Base-by-base conservation (phyloP, 768 basidiomycete species). In the Xerocomus potaroensis region DNA sequence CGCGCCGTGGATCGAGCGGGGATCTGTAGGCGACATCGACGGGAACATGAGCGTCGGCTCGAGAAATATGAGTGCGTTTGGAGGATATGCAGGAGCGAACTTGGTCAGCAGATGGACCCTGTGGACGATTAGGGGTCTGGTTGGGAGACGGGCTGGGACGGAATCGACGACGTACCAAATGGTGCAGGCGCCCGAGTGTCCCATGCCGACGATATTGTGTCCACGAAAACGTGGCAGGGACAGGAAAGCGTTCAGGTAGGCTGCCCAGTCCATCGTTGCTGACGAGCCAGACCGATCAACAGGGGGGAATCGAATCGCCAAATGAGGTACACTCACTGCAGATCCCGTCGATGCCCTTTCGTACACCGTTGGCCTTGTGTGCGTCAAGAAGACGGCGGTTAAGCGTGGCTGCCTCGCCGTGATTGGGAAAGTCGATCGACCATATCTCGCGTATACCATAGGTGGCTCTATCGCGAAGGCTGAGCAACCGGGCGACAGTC, bases 391-490 rank as follows among this genome's bases (percentile, higher is more conserved):
- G 35, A 37, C 23, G 29, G 15, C 66, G 64, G 38, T 69, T 69
- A n/a, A 65, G 37, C 6, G 45, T 42, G 12, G 68, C 68, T 9
- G 68, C 53, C 41, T 70, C 59, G 5, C 69, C 68, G 26, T 69
- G 68, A 41, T 69, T 69, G 1, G 66, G 69, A 44, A 67, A 56
- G 41, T 69, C 68, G 3, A 69, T 49, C 3, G 62, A 57, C 67
- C 67, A 68, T 45, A 69, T 58, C 36, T 68, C 67, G 3, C 58
- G 54, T 16, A 68, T 57, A 22, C 44, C 51, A 27, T 55, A 61
- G 3, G 51, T 44, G 4, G 53, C 48, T 7, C 15, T 36, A 16
- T 48, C 34, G 10, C 39, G 39, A 38, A 49, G 46, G 24, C 32
- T 32, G 31, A 67, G 54, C 6, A 66, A 19, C 6, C 51, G 49